Evolutionary conservation across 1,139 yeast species (phyloP).

Genomic region (Zygoascus hellenicus): DNA sequence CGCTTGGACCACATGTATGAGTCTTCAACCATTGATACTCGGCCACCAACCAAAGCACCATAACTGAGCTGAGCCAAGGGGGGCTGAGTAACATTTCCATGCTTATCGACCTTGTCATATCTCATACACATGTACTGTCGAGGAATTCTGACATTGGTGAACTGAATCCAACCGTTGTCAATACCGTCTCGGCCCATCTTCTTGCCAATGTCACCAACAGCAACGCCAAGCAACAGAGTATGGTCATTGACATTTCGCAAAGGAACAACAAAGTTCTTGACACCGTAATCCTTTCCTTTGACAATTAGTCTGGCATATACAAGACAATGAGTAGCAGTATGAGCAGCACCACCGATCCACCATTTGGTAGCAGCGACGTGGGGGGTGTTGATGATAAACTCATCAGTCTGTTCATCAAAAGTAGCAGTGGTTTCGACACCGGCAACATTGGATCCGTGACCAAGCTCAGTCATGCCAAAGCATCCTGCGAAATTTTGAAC

Average conservation of each 20-base stretch:
- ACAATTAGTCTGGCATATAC: conserved; percentile 79
- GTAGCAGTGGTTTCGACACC: conserved; percentile 90
- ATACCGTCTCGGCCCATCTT: conserved; percentile 79
- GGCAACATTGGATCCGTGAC: conserved; percentile 92
- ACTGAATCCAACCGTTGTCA: conserved; percentile 95
- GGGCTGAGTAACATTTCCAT: conserved; percentile 59
- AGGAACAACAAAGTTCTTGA: conserved; percentile 85
- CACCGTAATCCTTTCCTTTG: conserved; percentile 81
- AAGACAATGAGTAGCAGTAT: conserved; percentile 79
- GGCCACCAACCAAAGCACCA: conserved; percentile 80
- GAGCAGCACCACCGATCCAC: conserved; percentile 99
- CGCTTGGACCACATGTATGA: conserved; percentile 77
- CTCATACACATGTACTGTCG: conserved; percentile 77
- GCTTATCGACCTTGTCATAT: conserved; percentile 64
- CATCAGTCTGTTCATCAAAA: conserved; percentile 58
- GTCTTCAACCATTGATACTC: conserved; percentile 85
- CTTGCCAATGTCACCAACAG: conserved; percentile 87
- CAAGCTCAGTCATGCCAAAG: conserved; percentile 91
- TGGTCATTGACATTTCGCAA: conserved; percentile 65
- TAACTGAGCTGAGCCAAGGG: conserved; percentile 85
- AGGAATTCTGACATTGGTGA: conserved; percentile 74
- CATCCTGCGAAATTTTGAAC: conserved; percentile 76
- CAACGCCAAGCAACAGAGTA: conserved; percentile 67
- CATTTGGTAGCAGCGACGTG: conserved; percentile 89
- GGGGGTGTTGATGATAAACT: conserved; percentile 77